Evolutionary conservation across 805 yeast species (phyloP).

Genomic region (Lachancea fermentati): DNA sequence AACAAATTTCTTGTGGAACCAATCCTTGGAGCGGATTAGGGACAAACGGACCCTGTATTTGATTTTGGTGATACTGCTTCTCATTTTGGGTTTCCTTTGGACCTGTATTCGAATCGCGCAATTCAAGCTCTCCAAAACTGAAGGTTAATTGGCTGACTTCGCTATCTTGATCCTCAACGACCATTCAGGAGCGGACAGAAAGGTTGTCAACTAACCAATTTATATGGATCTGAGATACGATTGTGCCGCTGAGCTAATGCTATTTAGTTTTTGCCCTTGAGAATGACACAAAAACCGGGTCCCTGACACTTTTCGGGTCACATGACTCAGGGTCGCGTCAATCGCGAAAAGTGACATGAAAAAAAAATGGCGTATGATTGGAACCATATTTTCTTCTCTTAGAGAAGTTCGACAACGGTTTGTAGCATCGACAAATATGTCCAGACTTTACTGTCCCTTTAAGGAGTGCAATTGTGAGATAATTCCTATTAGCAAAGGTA

Average conservation of each 20-base stretch:
- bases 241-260: too few relatives aligned
- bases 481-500: conserved; percentile 12
- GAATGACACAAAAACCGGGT: too few relatives aligned
- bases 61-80: not conserved
- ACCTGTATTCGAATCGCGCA: conserved; percentile 1
- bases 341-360: too few relatives aligned
- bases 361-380: too few relatives aligned
- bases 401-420: too few relatives aligned
- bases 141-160: not conserved
- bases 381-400: too few relatives aligned
- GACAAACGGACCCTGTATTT: not conserved
- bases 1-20: not conserved
- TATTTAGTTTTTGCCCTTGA: too few relatives aligned
- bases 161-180: conserved; percentile 2
- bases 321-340: too few relatives aligned
- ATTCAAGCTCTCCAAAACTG: conserved; percentile 2
- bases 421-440: conserved; percentile 7
- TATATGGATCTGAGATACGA: too few relatives aligned
- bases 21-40: not conserved
- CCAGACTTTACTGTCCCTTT: conserved; percentile 24
- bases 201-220: too few relatives aligned
- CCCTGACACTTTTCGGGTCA: too few relatives aligned
- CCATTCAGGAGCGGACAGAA: not conserved
- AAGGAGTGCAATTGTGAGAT: conserved; percentile 20
- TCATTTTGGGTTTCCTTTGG: not conserved